These are phyloP conservation scores for Gilbertella persicaria DNA, from an alignment of 371 early-diverging fungal species.

Conservation along the genomic window DNA sequence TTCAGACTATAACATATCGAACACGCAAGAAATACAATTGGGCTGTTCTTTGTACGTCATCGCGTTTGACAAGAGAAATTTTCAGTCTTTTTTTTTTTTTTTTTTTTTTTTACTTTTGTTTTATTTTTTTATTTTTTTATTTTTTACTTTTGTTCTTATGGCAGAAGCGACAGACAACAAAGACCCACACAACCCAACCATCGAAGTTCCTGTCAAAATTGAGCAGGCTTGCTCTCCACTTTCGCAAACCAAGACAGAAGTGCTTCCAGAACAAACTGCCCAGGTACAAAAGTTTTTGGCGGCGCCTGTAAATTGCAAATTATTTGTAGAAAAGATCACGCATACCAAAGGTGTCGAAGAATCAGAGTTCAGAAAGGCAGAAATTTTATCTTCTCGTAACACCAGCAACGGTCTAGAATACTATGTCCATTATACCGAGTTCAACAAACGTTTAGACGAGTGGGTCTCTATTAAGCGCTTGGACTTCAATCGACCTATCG, in stretches of 20 bases:
- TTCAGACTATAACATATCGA: not conserved
- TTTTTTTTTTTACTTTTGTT: too few relatives aligned
- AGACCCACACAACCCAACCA: not conserved
- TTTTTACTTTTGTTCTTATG: not conserved
- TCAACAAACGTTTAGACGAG: conserved; percentile 99
- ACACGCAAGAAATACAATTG: too few relatives aligned
- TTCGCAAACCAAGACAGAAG: not conserved
- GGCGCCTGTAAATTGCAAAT: conserved; percentile 60
- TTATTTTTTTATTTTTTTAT: too few relatives aligned
- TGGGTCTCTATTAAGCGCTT: conserved; percentile 87
- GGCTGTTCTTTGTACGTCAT: too few relatives aligned
- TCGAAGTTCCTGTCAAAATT: not conserved
- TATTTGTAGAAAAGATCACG: conserved; percentile 70
- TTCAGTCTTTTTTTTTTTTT: too few relatives aligned
- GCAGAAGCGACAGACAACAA: not conserved
- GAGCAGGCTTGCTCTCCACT: not conserved
- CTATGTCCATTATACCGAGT: conserved; percentile 98
- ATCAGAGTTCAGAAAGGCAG: conserved; percentile 84
- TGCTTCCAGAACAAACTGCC: conserved; percentile 7
- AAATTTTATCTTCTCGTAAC: conserved; percentile 87
- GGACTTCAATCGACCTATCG: conserved; percentile 74
- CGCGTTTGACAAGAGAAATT: too few relatives aligned
- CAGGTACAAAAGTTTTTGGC: conserved; percentile 32
- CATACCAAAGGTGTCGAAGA: conserved; percentile 31
- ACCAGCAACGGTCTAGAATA: conserved; percentile 65